A percentile compares a stretch with the other conserved stretches of the same genome.
Conservation (phyloP, 2,329 filamentous ascomycete genomes). For the Colletotrichum cereale region DNA sequence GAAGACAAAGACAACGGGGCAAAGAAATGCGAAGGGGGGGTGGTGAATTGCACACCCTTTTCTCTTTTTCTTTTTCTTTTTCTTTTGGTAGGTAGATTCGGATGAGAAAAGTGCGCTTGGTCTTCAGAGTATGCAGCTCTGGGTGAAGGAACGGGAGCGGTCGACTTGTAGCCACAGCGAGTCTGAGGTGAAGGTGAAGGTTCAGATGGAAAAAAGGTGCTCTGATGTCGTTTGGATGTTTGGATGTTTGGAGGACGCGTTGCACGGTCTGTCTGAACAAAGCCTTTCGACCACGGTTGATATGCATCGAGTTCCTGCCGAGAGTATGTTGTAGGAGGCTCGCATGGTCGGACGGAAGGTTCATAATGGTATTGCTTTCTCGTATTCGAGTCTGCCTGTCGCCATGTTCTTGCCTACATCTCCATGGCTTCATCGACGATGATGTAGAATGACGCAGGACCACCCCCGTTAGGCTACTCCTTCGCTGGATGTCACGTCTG, state of each 20-base stretch:
- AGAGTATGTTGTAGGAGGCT: background rate
- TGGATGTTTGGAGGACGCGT: conserved; percentile 20
- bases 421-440: too few relatives aligned
- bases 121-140: background rate
- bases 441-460: background rate
- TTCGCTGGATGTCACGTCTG: background rate
- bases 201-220: conserved; percentile 36
- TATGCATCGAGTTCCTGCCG: conserved; percentile 14
- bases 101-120: conserved; percentile 1
- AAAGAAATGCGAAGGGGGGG: background rate
- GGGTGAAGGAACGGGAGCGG: background rate
- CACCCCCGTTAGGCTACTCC: background rate
- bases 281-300: background rate
- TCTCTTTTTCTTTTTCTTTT: too few relatives aligned
- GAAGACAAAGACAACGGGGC: background rate
- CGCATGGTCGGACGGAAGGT: background rate
- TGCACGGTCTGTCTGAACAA: conserved; percentile 2
- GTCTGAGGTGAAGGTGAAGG: conserved; percentile 6
- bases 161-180: background rate
- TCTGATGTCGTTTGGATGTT: conserved; percentile 25
- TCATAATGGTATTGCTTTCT: background rate
- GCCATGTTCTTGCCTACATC: background rate
- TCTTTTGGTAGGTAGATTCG: too few relatives aligned
- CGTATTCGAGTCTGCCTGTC: background rate
- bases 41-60: background rate